Evolutionary conservation across 2,329 filamentous ascomycete genomes (phyloP).

Genomic region (Aureobasidium sp.): DNA sequence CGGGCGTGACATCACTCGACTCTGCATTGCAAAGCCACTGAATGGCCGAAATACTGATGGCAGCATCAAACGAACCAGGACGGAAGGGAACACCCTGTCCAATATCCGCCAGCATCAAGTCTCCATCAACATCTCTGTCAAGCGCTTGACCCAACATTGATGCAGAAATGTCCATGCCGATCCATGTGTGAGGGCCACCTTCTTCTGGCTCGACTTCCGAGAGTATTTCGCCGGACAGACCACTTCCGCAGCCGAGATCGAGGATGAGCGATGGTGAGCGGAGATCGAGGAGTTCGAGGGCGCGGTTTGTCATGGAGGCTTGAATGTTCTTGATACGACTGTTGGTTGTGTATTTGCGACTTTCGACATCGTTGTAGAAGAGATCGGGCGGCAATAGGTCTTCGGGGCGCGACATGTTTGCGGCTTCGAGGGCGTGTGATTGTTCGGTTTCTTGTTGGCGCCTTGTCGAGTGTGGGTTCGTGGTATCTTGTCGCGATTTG

Average conservation of each 20-base stretch:
- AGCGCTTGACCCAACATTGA: constrained; percentile 97
- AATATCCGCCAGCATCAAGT: constrained; percentile 89
- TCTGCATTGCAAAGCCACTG: constrained; percentile 99
- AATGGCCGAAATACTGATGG: constrained; percentile 90
- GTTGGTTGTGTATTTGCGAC: constrained; percentile 93
- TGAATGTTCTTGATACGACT: constrained; percentile 95
- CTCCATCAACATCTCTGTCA: constrained; percentile 84
- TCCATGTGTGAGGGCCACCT: constrained; percentile 83
- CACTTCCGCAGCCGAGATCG: constrained; percentile 93
- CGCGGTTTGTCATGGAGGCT: constrained; percentile 85
- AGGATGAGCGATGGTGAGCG: constrained; percentile 75
- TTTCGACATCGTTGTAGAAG: constrained; percentile 94
- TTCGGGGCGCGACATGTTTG: constrained; percentile 90
- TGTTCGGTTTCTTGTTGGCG: too few relatives aligned
- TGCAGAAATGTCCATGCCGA: constrained; percentile 92
- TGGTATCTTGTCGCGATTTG: not conserved
- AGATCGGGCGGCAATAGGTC: constrained; percentile 91
- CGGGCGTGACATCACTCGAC: constrained; percentile 71
- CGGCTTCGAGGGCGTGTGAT: not conserved
- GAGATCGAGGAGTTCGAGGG: constrained; percentile 83
- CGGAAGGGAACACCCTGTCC: constrained; percentile 94
- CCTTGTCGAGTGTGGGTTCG: not conserved
- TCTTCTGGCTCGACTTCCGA: constrained; percentile 60
- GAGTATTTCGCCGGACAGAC: constrained; percentile 88
- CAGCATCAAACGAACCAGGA: constrained; percentile 85